These are phyloP conservation scores for Alternaria postmessia DNA, from an alignment of 2,329 filamentous ascomycete genomes.

Conservation along the genomic window DNA sequence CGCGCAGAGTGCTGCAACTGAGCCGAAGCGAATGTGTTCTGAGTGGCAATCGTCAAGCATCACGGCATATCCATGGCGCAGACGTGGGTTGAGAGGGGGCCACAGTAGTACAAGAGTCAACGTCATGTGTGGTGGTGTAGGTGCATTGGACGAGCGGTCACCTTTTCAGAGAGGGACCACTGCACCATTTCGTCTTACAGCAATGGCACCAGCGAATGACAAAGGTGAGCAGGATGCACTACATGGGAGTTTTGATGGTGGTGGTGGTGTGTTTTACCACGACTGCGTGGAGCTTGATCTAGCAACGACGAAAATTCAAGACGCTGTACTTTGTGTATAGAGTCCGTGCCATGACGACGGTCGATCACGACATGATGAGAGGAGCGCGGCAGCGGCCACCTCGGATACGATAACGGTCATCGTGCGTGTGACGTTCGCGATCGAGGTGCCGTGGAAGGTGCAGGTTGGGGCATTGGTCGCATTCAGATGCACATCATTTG, in stretches of 20 bases:
- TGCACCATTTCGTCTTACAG: conserved; percentile 16
- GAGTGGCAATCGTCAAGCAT: conserved; percentile 5
- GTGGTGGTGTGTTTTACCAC: neutral
- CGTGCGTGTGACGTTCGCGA: conserved; percentile 15
- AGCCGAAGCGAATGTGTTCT: conserved; percentile 1
- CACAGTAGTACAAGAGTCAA: conserved; percentile 16
- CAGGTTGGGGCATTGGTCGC: conserved; percentile 11
- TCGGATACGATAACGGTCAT: conserved; percentile 4
- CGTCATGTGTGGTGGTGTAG: conserved; percentile 17
- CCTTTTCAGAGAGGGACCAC: conserved; percentile 9
- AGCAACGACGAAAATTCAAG: conserved; percentile 3
- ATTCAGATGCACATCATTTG: conserved; percentile 10
- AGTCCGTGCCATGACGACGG: conserved; percentile 14
- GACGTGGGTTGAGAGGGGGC: conserved; percentile 5
- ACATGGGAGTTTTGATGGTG: neutral
- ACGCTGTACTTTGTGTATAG: neutral
- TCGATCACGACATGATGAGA: conserved; percentile 13
- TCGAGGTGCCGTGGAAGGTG: conserved; percentile 8
- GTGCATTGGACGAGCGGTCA: conserved; percentile 23
- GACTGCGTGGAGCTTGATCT: conserved; percentile 6
- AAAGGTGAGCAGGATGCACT: neutral
- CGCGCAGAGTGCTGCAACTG: conserved; percentile 8
- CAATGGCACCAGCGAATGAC: conserved; percentile 1
- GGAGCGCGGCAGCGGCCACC: neutral
- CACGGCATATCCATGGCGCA: conserved; percentile 8